phyloP scores from a whole-genome alignment of 83 land plant genomes.

The Diphasiastrum complanatum region DNA sequence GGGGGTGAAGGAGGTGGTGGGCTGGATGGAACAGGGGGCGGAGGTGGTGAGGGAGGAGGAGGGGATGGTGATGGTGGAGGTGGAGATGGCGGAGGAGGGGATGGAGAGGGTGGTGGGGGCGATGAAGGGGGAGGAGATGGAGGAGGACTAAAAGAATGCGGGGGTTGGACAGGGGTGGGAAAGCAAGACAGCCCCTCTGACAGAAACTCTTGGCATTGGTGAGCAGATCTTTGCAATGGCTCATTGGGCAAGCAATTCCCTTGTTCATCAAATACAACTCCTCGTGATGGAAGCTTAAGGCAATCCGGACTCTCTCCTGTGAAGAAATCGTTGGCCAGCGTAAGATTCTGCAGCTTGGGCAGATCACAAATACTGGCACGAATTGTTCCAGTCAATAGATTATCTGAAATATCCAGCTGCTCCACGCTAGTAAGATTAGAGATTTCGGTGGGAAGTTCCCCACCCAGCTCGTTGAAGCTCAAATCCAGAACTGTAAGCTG shows the following conservation, averaged over 20 bases:
- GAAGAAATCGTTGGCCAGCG: constrained; percentile 49
- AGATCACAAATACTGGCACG: constrained; percentile 46
- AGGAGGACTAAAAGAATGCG: neutral
- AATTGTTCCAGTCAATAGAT: constrained; percentile 45
- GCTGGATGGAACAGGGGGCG: too few relatives aligned
- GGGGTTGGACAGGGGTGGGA: neutral
- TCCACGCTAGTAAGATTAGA: constrained; percentile 36
- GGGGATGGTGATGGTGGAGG: too few relatives aligned
- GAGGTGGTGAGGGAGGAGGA: constrained; percentile 35
- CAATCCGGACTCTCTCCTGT: constrained; percentile 41
- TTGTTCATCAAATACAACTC: constrained; percentile 25
- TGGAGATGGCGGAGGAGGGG: too few relatives aligned
- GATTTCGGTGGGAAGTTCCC: constrained; percentile 41
- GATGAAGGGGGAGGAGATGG: neutral
- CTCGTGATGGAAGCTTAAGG: constrained; percentile 14
- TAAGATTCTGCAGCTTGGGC: constrained; percentile 43
- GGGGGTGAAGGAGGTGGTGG: too few relatives aligned
- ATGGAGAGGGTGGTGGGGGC: too few relatives aligned
- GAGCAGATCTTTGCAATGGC: constrained; percentile 42
- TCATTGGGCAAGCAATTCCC: constrained; percentile 56
- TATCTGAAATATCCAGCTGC: constrained; percentile 50
- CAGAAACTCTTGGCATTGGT: constrained; percentile 29
- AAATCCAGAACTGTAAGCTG: constrained; percentile 45
- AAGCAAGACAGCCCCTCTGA: neutral
- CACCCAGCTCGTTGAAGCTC: constrained; percentile 48